Conservation (phyloP, 139 green algal species). For the Volvox reticuliferus region DNA sequence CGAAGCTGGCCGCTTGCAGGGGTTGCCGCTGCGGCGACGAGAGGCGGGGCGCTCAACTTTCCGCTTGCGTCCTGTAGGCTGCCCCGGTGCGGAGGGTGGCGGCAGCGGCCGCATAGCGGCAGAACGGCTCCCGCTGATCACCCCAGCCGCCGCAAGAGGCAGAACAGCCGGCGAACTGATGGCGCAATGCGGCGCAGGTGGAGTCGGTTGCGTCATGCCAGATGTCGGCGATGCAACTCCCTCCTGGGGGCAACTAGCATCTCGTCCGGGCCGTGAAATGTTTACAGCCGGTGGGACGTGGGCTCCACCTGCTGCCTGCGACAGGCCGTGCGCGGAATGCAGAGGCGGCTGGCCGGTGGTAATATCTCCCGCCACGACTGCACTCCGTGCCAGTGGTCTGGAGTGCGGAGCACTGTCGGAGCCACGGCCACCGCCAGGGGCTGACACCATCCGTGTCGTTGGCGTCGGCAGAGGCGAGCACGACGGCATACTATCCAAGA, state of each 20-base stretch:
- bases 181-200: not conserved
- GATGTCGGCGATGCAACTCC: no score
- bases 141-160: not conserved
- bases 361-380: not conserved
- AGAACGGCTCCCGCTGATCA: no score
- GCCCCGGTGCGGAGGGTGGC: not conserved
- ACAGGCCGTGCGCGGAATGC: no score
- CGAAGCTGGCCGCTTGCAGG: conserved; percentile 3
- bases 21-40: conserved; percentile 3
- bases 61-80: not conserved
- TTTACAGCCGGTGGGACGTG: no score
- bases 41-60: conserved; percentile 1
- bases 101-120: not conserved
- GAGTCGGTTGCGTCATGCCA: not conserved
- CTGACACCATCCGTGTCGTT: not conserved
- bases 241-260: no score
- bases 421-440: not conserved
- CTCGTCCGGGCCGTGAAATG: no score
- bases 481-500: not conserved
- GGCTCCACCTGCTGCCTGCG: no score
- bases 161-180: not conserved
- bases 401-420: not conserved
- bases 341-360: no score
- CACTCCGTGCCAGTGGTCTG: not conserved
- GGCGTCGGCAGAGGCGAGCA: not conserved